Evolutionary conservation across 352 stramenopile species (phyloP).

Genomic region (Phytophthora quininea): DNA sequence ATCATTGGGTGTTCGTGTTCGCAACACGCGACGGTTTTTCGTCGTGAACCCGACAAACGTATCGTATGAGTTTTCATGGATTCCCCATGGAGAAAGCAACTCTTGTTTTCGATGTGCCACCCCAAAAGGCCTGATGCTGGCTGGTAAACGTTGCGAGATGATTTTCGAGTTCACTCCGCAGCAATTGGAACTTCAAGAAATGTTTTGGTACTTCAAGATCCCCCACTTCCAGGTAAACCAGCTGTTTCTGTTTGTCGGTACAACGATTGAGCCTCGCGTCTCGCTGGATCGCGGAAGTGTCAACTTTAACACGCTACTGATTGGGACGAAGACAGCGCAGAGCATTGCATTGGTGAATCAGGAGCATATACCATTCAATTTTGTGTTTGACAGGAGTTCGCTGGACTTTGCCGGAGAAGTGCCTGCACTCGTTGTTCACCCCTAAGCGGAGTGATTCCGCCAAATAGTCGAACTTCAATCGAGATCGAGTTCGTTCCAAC

Average conservation of each 20-base stretch:
- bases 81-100: constrained; percentile 70
- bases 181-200: constrained; percentile 88
- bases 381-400: constrained; percentile 92
- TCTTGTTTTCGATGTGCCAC: constrained; percentile 91
- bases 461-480: constrained; percentile 82
- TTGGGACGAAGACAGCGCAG: constrained; percentile 87
- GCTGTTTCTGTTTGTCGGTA: constrained; percentile 93
- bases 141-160: constrained; percentile 94
- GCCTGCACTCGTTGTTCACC: constrained; percentile 83
- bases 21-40: constrained; percentile 93
- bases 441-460: constrained; percentile 89
- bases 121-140: constrained; percentile 90
- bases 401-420: constrained; percentile 81
- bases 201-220: constrained; percentile 93
- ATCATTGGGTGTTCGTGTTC: constrained; percentile 89
- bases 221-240: constrained; percentile 90
- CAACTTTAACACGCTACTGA: constrained; percentile 93
- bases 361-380: constrained; percentile 94
- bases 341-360: constrained; percentile 92
- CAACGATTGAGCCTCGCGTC: constrained; percentile 91
- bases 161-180: constrained; percentile 96
- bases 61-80: constrained; percentile 94
- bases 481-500: constrained; percentile 91
- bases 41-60: constrained; percentile 94
- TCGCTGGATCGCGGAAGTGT: constrained; percentile 87